These are phyloP conservation scores for Amanita pseudoporphyria DNA, from an alignment of 768 basidiomycete genomes.

Conservation along the genomic window DNA sequence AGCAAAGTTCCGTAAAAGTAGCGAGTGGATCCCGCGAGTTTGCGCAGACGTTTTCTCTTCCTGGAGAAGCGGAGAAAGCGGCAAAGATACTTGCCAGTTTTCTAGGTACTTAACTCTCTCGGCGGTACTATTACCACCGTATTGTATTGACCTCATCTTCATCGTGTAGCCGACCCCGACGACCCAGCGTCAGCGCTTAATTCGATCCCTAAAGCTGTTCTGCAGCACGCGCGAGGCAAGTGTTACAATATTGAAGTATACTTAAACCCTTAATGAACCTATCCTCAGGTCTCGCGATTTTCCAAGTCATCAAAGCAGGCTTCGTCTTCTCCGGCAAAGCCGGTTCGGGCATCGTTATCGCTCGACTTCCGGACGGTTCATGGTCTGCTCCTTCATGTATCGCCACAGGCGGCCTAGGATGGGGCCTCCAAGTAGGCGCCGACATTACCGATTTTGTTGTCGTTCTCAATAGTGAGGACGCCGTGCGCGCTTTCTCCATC, in stretches of 20 bases:
- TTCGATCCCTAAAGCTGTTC: constrained; percentile 84
- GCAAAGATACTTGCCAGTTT: constrained; percentile 87
- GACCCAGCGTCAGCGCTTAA: constrained; percentile 89
- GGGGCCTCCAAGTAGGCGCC: constrained; percentile 94
- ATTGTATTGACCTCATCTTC: background rate
- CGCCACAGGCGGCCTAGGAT: constrained; percentile 89
- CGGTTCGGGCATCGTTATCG: constrained; percentile 88
- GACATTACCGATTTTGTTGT: constrained; percentile 95
- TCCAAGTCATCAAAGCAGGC: constrained; percentile 89
- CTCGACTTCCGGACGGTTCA: constrained; percentile 87
- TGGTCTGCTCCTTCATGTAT: constrained; percentile 98
- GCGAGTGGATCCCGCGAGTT: constrained; percentile 71
- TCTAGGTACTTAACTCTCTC: constrained; percentile 48
- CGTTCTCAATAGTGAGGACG: constrained; percentile 94
- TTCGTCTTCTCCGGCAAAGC: constrained; percentile 95
- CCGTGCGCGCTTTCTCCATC: constrained; percentile 88
- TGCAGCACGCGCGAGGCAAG: constrained; percentile 81
- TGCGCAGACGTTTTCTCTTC: constrained; percentile 78
- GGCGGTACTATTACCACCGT: background rate
- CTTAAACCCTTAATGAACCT: background rate
- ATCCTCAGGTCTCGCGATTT: constrained; percentile 75
- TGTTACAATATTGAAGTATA: constrained; percentile 3
- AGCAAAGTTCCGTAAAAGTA: constrained; percentile 55
- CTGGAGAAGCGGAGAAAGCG: constrained; percentile 90
- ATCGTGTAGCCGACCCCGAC: constrained; percentile 67